Evolutionary conservation across 208 protist species (phyloP), one percentile per base, ranked within the genome.

Genomic region (Ichthyophonus hoferi): DNA sequence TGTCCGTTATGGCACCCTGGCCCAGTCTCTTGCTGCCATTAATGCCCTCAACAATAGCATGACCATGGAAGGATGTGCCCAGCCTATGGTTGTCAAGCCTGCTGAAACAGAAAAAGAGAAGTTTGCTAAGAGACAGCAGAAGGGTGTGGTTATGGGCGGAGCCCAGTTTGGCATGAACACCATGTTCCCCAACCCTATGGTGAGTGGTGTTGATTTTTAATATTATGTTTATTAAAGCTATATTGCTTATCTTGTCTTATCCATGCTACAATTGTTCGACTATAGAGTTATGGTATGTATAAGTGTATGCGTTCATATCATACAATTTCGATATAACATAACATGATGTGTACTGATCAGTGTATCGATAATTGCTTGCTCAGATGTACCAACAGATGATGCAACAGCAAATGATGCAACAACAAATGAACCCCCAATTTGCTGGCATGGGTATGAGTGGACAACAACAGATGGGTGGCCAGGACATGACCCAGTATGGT

Each of bases 21-120:
- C 93, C 0, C 40, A 88, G 17, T 92, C 90, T 34, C 12, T 87
- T 1, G 81, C 42, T 33, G 94, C 94, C 33, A 94, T 95, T n/a
- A 41, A 86, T 14, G 89, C 76, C 0, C 84, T 94, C 12, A 40
- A 95, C 84, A 38, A 24, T 2, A 38, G 35, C 14, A 85, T 34
- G 1, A 91, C 85, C 40, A 34, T 91, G 40, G 89, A 89, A 7
- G 89, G 76, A 1, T 41, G 42, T 58, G 34, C 87, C 39, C 38
- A 42, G 17, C 89, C 92, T 40, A 12, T 93, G 1, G 86, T 92
- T 24, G 92, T 93, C 24, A 93, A 93, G 88, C 90, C 90, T 40
- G 92, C 91, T 17, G 92, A 93, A 40, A 87, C 85, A 0, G 91
- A 92, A 39, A 90, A 89, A 58, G 85, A 92, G 40, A 91, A 90